These are phyloP conservation scores for Herpotrichia juniperi DNA, from an alignment of 2,329 filamentous ascomycete species.

Conservation along the genomic window DNA sequence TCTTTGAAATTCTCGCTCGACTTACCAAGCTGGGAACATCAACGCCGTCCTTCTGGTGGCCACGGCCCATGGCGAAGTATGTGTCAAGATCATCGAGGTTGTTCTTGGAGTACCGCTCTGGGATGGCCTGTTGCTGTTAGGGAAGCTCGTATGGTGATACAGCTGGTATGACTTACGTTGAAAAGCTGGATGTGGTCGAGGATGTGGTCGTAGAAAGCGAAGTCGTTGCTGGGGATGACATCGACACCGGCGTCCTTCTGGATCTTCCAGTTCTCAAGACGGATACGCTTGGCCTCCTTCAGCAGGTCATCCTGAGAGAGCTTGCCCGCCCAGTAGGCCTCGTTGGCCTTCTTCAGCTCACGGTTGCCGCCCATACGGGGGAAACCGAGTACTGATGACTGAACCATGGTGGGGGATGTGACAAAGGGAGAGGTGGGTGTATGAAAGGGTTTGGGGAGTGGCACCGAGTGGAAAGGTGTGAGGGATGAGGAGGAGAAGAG, in stretches of 20 bases:
- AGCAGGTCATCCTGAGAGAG: conserved; percentile 89
- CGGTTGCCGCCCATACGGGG: conserved; percentile 97
- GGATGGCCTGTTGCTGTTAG: conserved; percentile 70
- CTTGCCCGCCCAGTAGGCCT: conserved; percentile 97
- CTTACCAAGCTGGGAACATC: conserved; percentile 83
- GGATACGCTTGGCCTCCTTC: conserved; percentile 93
- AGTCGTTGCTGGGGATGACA: conserved; percentile 99
- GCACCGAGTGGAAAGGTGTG: conserved; percentile 13
- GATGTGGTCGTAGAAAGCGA: conserved; percentile 97
- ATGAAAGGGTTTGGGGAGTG: conserved; percentile 1
- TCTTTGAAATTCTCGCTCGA: not conserved
- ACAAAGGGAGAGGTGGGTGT: conserved; percentile 1
- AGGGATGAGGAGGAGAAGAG: conserved; percentile 15
- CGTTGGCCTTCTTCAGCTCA: conserved; percentile 99
- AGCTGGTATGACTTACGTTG: conserved; percentile 66
- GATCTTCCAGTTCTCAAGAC: conserved; percentile 98
- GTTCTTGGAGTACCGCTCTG: conserved; percentile 91
- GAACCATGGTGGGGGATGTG: conserved; percentile 50
- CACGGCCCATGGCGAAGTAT: conserved; percentile 99
- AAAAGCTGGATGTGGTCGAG: conserved; percentile 98
- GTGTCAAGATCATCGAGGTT: conserved; percentile 88
- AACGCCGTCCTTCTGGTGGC: conserved; percentile 91
- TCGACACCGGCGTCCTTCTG: conserved; percentile 98
- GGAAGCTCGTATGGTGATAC: not conserved
- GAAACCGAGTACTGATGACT: conserved; percentile 88